phyloP scores from a whole-genome alignment of 2,329 filamentous ascomycete genomes.

The Colletotrichum orchidophilum region DNA sequence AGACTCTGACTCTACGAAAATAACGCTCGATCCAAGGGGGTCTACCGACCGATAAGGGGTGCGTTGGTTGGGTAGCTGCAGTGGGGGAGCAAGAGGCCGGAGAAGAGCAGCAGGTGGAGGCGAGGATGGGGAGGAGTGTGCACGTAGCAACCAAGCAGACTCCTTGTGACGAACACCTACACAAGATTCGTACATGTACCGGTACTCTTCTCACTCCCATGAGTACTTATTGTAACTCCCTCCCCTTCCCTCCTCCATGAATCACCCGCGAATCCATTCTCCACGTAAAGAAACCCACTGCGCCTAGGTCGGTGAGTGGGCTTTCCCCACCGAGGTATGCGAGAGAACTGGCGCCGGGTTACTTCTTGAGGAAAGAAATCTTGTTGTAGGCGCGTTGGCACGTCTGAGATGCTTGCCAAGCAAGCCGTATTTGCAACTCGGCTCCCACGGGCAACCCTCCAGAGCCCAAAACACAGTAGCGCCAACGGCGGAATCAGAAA shows the following conservation, averaged over 20 bases:
- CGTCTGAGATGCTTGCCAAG: background rate
- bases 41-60: background rate
- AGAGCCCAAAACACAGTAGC: background rate
- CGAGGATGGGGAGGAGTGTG: background rate
- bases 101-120: constrained; percentile 5
- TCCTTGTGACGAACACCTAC: background rate
- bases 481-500: background rate
- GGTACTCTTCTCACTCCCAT: background rate
- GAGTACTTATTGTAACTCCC: background rate
- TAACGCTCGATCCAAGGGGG: background rate
- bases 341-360: background rate
- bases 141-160: background rate
- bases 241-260: background rate
- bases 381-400: background rate
- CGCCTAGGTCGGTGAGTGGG: too few relatives aligned
- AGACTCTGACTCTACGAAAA: background rate
- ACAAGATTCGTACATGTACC: background rate
- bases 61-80: background rate
- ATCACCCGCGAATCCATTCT: background rate
- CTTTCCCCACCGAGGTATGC: background rate
- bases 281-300: background rate
- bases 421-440: background rate
- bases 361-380: background rate
- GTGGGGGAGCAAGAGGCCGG: background rate
- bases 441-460: background rate